Evolutionary conservation across 441 rosid genomes (phyloP), one percentile per base, ranked within the genome.

Genomic region (Pelargonium australe): DNA sequence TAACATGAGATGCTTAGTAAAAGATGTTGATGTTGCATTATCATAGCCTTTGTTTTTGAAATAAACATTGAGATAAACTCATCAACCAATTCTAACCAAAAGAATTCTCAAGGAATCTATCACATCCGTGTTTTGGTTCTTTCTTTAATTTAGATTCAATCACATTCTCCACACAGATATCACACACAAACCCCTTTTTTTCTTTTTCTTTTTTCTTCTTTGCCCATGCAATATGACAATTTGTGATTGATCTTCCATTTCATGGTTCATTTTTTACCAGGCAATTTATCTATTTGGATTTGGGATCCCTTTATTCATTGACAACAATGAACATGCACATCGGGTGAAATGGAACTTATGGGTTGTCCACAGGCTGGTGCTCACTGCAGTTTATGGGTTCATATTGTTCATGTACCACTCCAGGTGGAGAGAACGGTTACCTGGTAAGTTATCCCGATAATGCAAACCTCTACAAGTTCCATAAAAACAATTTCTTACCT

Each of bases 371-470:
- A 82, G 88, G 78, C 90, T 93, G 6, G 86, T 89, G 62, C 88
- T 93, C 7, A 85, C 97, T 5, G 92, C 84, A n/a, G 79, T 87
- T 68, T 94, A 94, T 76, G 93, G 93, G 68, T 12, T 77, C 70
- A 83, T 94, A 70, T 64, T 91, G 65, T 80, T 79, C 72, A 89
- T 91, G 89, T 89, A 91, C 83, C 87, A 83, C 72, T 89, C 95
- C 61, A 84, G 70, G 74, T 84, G 93, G 92, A 89, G 96, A 76
- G 97, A 93, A 73, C 84, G 85, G 70, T 76, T 94, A 49, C 97
- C 98, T 0, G 97, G 98, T 91, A 80, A 70, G 80, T 67, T 78
- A 19, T 43, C 62, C 78, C 5, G 60, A 66, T 14, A 20, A 41
- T 19, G 19, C 53, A 64, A 41, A 4, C 58, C 37, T 53, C 64